These are phyloP conservation scores for Trichoderma guizhouense DNA, from an alignment of 2,329 filamentous ascomycete genomes.

Conservation along the genomic window DNA sequence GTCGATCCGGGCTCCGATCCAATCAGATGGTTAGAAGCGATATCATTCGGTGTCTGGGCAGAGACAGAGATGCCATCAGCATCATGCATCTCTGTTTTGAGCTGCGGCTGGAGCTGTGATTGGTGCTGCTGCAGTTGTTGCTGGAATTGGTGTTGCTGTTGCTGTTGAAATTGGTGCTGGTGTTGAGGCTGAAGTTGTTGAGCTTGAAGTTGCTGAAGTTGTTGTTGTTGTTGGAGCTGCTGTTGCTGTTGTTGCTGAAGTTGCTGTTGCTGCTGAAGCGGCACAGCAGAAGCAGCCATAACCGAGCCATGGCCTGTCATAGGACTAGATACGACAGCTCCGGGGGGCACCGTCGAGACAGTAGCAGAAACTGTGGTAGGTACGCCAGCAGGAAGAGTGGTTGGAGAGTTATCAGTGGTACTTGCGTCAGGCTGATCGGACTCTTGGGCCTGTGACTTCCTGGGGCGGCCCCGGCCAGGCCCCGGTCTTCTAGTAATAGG, in stretches of 20 bases:
- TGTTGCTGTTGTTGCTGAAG: slow-evolving; percentile 16
- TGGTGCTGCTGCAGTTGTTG: neutral
- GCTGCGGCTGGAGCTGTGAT: neutral
- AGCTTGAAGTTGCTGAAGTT: neutral
- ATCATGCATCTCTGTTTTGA: slow-evolving; percentile 1
- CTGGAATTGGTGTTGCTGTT: neutral
- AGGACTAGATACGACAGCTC: neutral
- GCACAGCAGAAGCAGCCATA: slow-evolving; percentile 12
- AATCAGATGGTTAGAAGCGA: slow-evolving; percentile 5
- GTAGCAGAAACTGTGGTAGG: slow-evolving; percentile 10
- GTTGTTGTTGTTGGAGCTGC: neutral
- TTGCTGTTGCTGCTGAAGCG: slow-evolving; percentile 4
- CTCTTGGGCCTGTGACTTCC: slow-evolving; percentile 35
- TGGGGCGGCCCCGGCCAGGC: slow-evolving; percentile 53
- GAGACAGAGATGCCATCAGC: neutral
- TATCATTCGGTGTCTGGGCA: slow-evolving; percentile 1
- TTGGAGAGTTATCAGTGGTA: neutral
- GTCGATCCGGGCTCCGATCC: slow-evolving; percentile 1
- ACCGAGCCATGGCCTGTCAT: neutral
- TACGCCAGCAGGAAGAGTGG: neutral
- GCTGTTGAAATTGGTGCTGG: neutral
- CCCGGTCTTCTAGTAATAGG: slow-evolving; percentile 60
- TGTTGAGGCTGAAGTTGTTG: slow-evolving; percentile 16
- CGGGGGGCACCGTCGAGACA: neutral
- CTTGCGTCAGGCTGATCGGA: slow-evolving; percentile 15